Evolutionary conservation across 805 yeast species (phyloP).

Genomic region (Candida golubevii): DNA sequence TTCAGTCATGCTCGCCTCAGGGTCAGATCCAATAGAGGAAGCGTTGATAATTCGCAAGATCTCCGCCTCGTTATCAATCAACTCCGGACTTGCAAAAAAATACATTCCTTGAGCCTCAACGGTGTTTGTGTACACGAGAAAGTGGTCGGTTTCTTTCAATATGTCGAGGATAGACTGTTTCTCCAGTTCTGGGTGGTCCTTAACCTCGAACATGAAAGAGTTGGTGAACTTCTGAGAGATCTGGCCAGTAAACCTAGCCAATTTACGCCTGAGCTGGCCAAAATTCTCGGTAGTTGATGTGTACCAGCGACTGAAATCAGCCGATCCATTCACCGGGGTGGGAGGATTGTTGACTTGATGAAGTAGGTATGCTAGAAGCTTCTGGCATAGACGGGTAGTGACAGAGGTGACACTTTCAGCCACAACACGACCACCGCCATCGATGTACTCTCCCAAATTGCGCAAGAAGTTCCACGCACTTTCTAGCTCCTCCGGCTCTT

Average conservation of each 20-base stretch:
- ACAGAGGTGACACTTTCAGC: constrained; percentile 71
- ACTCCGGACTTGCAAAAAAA: constrained; percentile 66
- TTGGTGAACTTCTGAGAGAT: constrained; percentile 71
- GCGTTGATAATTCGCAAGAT: constrained; percentile 38
- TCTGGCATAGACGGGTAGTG: constrained; percentile 60
- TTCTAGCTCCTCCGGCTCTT: constrained; percentile 88
- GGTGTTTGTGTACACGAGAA: constrained; percentile 68
- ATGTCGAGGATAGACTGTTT: constrained; percentile 50
- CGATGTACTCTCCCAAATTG: constrained; percentile 71
- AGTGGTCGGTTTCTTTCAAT: constrained; percentile 66
- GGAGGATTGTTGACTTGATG: constrained; percentile 66
- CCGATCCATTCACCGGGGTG: constrained; percentile 25
- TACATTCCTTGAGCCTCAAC: constrained; percentile 75
- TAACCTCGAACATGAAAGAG: constrained; percentile 56
- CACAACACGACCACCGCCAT: constrained; percentile 75
- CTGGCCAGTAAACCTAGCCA: constrained; percentile 69
- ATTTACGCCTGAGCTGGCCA: constrained; percentile 74
- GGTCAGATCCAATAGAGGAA: constrained; percentile 35
- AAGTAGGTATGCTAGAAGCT: constrained; percentile 66
- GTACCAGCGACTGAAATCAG: constrained; percentile 57
- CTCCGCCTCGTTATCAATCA: constrained; percentile 39
- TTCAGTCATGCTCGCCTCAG: constrained; percentile 21
- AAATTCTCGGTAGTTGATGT: constrained; percentile 63
- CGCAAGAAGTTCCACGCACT: constrained; percentile 75
- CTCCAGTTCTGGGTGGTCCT: constrained; percentile 37